Percentiles rank a stretch among this genome's conserved stretches.
Conservation (phyloP, 352 stramenopile genomes). For the Phytophthora pisi region DNA sequence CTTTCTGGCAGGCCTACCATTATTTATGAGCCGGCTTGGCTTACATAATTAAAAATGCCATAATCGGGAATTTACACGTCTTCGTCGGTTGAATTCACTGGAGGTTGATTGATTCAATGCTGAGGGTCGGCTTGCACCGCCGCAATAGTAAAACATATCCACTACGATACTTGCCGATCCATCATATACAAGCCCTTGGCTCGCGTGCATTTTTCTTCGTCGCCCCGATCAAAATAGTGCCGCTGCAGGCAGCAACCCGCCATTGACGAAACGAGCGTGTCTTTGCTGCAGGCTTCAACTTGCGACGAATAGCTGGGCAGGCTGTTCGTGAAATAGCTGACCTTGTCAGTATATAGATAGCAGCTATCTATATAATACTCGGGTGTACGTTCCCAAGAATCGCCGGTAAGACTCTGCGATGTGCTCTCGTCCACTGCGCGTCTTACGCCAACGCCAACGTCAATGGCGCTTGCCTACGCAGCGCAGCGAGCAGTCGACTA, state of each 20-base stretch:
- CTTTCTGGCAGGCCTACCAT: too few relatives aligned
- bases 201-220: not conserved
- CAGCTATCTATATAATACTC: not conserved
- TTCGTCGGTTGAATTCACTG: not conserved
- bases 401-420: slow-evolving; percentile 1
- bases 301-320: not conserved
- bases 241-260: not conserved
- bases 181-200: too few relatives aligned
- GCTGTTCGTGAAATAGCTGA: not conserved
- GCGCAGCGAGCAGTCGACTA: not conserved
- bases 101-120: not conserved
- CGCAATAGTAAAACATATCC: too few relatives aligned
- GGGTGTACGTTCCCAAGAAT: slow-evolving; percentile 3
- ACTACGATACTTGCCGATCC: too few relatives aligned
- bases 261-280: slow-evolving; percentile 5
- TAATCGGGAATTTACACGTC: not conserved
- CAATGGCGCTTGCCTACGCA: not conserved
- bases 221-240: slow-evolving; percentile 1
- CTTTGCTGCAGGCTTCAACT: not conserved
- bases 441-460: not conserved
- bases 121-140: not conserved
- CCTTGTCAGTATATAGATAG: too few relatives aligned
- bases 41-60: too few relatives aligned
- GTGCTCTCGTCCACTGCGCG: not conserved
- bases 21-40: too few relatives aligned